These are phyloP conservation scores for Phyllosticta citriasiana DNA, from an alignment of 2,329 filamentous ascomycete species.

Conservation along the genomic window DNA sequence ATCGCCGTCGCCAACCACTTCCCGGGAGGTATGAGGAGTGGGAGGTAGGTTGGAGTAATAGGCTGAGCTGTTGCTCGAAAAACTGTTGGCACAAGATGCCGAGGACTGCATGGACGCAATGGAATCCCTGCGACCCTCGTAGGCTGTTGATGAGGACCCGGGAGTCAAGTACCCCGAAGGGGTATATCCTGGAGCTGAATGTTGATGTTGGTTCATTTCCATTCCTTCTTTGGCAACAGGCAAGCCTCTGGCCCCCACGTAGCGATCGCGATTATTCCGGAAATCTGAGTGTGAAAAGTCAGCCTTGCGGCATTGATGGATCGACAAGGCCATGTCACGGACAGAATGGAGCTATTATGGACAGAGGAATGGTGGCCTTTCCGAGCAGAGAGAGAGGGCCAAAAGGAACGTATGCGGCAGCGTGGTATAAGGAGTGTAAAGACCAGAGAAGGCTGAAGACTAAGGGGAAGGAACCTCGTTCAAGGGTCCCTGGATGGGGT, in stretches of 20 bases:
- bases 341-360: constrained; percentile 8
- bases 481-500: constrained; percentile 16
- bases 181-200: constrained; percentile 15
- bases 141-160: constrained; percentile 14
- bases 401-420: constrained; percentile 8
- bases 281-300: constrained; percentile 8
- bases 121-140: constrained; percentile 23
- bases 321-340: constrained; percentile 1
- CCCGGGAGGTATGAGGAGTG: constrained; percentile 20
- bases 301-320: constrained; percentile 1
- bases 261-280: not conserved
- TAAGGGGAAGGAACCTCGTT: not conserved
- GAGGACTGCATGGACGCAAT: constrained; percentile 22
- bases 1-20: constrained; percentile 14
- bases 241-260: not conserved
- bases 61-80: constrained; percentile 8
- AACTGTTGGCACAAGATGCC: constrained; percentile 14
- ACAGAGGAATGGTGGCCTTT: constrained; percentile 6
- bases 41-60: constrained; percentile 15
- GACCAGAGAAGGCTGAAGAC: constrained; percentile 12
- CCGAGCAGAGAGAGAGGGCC: not conserved
- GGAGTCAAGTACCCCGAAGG: constrained; percentile 19
- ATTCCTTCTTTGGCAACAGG: constrained; percentile 13
- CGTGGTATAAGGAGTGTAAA: constrained; percentile 9
- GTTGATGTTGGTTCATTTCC: constrained; percentile 17